These are phyloP conservation scores for Streptanthus diversifolius DNA, from an alignment of 345 rosid genomes.

Conservation along the genomic window DNA sequence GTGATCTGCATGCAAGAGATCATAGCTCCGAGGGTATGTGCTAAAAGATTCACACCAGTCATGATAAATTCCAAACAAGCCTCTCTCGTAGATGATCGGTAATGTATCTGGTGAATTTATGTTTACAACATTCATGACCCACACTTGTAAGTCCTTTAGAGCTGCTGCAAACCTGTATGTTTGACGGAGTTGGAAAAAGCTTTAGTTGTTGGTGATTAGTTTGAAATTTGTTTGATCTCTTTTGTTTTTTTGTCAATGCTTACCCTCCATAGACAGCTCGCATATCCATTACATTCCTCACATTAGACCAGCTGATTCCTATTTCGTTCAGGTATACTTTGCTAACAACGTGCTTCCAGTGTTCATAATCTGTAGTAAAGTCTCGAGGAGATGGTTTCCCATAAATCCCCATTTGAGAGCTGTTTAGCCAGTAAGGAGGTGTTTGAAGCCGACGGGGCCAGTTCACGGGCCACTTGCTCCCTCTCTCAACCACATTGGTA, in stretches of 20 bases:
- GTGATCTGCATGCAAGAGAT: slow-evolving; percentile 89
- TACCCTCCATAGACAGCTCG: slow-evolving; percentile 95
- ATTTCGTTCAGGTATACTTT: slow-evolving; percentile 62
- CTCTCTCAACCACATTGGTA: slow-evolving; percentile 46
- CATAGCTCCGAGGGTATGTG: slow-evolving; percentile 77
- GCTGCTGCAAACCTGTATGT: slow-evolving; percentile 80
- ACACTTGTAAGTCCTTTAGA: slow-evolving; percentile 59
- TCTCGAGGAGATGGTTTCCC: slow-evolving; percentile 87
- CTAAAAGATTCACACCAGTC: slow-evolving; percentile 96
- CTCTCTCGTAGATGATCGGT: slow-evolving; percentile 87
- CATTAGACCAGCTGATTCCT: slow-evolving; percentile 80
- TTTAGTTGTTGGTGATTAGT: background rate
- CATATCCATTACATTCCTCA: slow-evolving; percentile 93
- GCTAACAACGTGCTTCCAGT: slow-evolving; percentile 74
- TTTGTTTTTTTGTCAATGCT: background rate
- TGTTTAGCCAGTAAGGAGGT: slow-evolving; percentile 78
- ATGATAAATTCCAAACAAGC: slow-evolving; percentile 85
- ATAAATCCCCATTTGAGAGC: slow-evolving; percentile 88
- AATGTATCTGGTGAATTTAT: slow-evolving; percentile 79
- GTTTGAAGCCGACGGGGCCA: slow-evolving; percentile 70
- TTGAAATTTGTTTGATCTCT: background rate
- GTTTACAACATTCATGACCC: slow-evolving; percentile 88
- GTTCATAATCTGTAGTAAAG: slow-evolving; percentile 64
- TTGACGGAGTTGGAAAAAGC: background rate
- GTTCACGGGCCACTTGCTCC: slow-evolving; percentile 64